Base-by-base conservation (phyloP, 176 grass and related monocot species). In the Oryza meridionalis region DNA sequence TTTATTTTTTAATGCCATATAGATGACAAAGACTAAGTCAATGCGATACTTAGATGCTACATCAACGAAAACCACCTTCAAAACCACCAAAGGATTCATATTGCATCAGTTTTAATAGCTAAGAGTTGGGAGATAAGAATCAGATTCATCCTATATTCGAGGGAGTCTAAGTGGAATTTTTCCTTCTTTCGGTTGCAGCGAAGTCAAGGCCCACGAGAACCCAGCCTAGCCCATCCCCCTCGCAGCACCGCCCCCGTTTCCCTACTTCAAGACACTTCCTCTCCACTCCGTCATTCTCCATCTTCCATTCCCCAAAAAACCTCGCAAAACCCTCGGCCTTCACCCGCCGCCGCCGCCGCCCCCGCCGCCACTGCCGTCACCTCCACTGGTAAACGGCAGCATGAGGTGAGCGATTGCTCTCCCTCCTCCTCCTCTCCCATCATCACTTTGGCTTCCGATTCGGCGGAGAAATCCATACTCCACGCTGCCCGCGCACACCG, bases 271-370 rank as follows among this genome's bases (percentile, higher is more conserved):
- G 8, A 24, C 8, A 73, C 3, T 11, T 24, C 31, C 6, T 73
- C 6, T 44, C 13, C 2, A 2, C 64, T 50, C 5, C 19, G 4
- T 31, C 29, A 31, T 31, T 6, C 49, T 2, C 16, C 44, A 11
- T n/a, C 8, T 35, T 27, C 43, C 42, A 43, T 11, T 33, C 32
- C 65, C 21, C 7, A 62, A 49, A 89, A 87, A 88, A 86, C 73
- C 88, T 73, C 79, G 15, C 45, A 82, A 90, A 90, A 86, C 88
- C 79, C 78, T 86, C 58, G 16, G 16, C 65, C 78, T 14, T 19
- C 17, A 19, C 63, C 64, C 25, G 11, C 74, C 81, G 72, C 83
- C 83, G 25, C 76, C 75, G 47, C 75, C 22, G 11, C 17, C n/a
- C n/a, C n/a, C 69, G 35, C 7, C 38, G 37, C 37, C 4, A 4